A percentile compares a stretch with the other conserved stretches of the same genome.
phyloP scores from a whole-genome alignment of 1,284 basidiomycete genomes.

The Tylopilus orsonianus region DNA sequence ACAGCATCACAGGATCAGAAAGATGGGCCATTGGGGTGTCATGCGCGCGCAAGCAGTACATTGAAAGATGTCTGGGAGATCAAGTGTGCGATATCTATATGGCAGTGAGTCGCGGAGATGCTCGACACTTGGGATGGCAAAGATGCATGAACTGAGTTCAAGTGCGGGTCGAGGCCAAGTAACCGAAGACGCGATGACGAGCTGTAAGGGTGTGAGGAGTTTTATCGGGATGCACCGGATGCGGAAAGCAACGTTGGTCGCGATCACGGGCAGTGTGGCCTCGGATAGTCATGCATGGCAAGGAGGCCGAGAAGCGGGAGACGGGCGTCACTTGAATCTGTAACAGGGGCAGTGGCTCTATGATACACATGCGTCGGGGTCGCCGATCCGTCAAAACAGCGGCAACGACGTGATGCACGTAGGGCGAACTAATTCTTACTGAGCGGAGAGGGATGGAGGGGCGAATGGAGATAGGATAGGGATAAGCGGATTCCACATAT shows the following conservation, averaged over 20 bases:
- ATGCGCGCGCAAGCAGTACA: not conserved
- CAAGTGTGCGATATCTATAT: not conserved
- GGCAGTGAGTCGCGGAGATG: constrained; percentile 8
- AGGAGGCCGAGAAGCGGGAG: constrained; percentile 10
- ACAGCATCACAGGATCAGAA: constrained; percentile 26
- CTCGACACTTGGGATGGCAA: constrained; percentile 6
- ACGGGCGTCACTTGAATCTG: constrained; percentile 3
- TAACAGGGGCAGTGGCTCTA: constrained; percentile 12
- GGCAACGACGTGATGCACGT: constrained; percentile 9
- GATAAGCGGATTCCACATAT: constrained; percentile 14
- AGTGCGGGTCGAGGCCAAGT: constrained; percentile 9
- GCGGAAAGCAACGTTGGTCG: constrained; percentile 8
- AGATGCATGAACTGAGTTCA: constrained; percentile 1
- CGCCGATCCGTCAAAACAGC: constrained; percentile 12
- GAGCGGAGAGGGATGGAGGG: not conserved
- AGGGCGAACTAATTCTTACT: not conserved
- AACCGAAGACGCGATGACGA: constrained; percentile 11
- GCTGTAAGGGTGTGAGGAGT: constrained; percentile 7
- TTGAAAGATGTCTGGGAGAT: not conserved
- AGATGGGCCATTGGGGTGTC: not conserved
- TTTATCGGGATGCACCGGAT: constrained; percentile 17
- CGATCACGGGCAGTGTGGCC: constrained; percentile 24
- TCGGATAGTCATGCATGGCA: not conserved
- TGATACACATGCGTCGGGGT: not conserved
- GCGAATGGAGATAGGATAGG: not conserved